These are phyloP conservation scores for Hansenula lynferdii DNA, from an alignment of 1,139 yeast genomes.

Conservation along the genomic window DNA sequence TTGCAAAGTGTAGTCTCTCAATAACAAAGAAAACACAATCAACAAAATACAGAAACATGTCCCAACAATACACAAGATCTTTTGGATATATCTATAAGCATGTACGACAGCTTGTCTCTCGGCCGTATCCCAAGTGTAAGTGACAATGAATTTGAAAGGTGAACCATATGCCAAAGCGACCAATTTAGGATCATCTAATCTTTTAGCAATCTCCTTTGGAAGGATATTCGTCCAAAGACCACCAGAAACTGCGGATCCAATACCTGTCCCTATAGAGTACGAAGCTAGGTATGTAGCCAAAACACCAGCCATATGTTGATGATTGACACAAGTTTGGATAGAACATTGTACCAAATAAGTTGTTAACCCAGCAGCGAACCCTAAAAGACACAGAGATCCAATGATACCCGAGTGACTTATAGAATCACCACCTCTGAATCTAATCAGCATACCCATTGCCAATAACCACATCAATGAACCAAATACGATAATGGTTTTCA, in stretches of 20 bases:
- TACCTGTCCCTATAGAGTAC: conserved; percentile 57
- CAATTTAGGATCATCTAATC: conserved; percentile 23
- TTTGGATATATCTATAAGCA: conserved; percentile 58
- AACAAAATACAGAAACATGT: conserved; percentile 51
- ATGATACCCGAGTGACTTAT: conserved; percentile 55
- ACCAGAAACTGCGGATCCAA: conserved; percentile 46
- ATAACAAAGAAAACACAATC: conserved; percentile 40
- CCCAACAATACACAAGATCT: conserved; percentile 52
- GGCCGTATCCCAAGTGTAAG: conserved; percentile 56
- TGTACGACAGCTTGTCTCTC: conserved; percentile 50
- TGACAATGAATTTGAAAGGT: conserved; percentile 43
- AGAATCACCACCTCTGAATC: conserved; percentile 49
- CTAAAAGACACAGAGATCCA: conserved; percentile 62
- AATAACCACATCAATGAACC: conserved; percentile 55
- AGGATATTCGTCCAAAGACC: conserved; percentile 58
- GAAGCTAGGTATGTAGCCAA: conserved; percentile 51
- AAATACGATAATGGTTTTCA: conserved; percentile 54
- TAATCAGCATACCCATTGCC: conserved; percentile 53
- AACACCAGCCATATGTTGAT: conserved; percentile 61
- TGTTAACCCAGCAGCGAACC: conserved; percentile 70
- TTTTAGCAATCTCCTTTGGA: conserved; percentile 12
- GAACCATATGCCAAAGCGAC: conserved; percentile 47
- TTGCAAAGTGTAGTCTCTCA: conserved; percentile 51
- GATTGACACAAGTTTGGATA: conserved; percentile 56
- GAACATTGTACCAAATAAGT: conserved; percentile 65